Conservation (phyloP, 1,284 basidiomycete species). For the Malassezia brasiliensis region DNA sequence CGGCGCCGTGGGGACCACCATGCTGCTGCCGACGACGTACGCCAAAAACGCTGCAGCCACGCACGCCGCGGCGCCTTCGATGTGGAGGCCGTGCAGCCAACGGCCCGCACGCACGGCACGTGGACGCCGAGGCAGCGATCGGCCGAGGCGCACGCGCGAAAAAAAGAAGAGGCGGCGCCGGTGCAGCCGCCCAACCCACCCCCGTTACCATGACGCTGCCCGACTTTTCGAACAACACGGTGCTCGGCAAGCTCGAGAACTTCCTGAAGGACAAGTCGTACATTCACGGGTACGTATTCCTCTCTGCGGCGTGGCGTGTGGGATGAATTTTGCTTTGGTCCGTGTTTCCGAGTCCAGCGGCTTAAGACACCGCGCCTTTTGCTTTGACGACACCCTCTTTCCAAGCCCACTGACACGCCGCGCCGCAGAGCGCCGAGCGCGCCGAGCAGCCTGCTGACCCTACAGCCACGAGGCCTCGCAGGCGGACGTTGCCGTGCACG, state of each 20-base stretch:
- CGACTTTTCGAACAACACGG: slow-evolving; percentile 39
- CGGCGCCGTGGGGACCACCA: slow-evolving; percentile 8
- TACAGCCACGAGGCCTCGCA: slow-evolving; percentile 83
- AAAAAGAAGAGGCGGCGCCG: not conserved
- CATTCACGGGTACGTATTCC: slow-evolving; percentile 43
- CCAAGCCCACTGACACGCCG: slow-evolving; percentile 39
- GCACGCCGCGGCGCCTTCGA: not conserved
- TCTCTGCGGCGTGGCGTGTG: slow-evolving; percentile 6
- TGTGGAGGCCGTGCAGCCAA: slow-evolving; percentile 6
- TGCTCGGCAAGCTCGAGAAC: slow-evolving; percentile 37
- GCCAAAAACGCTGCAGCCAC: not conserved
- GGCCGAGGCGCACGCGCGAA: slow-evolving; percentile 8
- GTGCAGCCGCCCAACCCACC: not conserved
- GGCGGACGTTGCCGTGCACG: slow-evolving; percentile 91
- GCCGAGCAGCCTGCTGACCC: not conserved
- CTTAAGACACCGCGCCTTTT: slow-evolving; percentile 48
- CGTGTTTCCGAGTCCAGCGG: slow-evolving; percentile 50
- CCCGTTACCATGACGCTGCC: slow-evolving; percentile 40
- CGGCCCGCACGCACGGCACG: slow-evolving; percentile 1
- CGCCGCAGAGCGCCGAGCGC: slow-evolving; percentile 5
- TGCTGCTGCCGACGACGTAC: not conserved
- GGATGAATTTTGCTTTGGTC: slow-evolving; percentile 48
- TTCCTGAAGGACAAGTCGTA: slow-evolving; percentile 42
- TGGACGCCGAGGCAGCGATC: not conserved
- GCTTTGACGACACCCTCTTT: slow-evolving; percentile 45